phyloP scores from a whole-genome alignment of 352 stramenopile genomes.

The Phytophthora hybrid region DNA sequence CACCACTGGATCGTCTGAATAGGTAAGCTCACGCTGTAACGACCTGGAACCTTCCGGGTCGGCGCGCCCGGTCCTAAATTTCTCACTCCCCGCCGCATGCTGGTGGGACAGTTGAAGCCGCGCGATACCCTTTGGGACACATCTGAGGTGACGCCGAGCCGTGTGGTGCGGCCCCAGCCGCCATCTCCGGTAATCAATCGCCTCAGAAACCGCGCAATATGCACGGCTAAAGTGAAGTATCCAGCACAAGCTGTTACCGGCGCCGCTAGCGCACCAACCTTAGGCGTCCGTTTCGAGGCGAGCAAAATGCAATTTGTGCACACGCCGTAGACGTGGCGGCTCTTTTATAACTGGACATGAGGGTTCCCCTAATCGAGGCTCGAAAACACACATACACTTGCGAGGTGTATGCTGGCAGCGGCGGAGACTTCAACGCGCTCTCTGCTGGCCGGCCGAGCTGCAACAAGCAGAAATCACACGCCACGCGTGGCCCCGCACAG shows the following conservation, averaged over 20 bases:
- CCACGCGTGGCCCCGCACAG: neutral
- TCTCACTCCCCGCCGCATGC: constrained; percentile 28
- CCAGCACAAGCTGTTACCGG: constrained; percentile 12
- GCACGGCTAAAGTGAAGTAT: neutral
- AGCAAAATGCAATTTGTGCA: constrained; percentile 27
- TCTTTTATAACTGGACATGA: constrained; percentile 24
- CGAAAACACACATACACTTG: constrained; percentile 39
- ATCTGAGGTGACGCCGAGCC: neutral
- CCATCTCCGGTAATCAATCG: neutral
- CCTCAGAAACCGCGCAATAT: neutral
- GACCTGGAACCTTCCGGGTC: constrained; percentile 30
- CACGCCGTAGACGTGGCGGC: constrained; percentile 4
- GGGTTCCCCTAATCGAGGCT: constrained; percentile 6
- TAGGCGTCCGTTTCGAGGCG: constrained; percentile 35
- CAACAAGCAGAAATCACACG: neutral
- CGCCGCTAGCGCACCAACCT: constrained; percentile 5
- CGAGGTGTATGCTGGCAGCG: constrained; percentile 24
- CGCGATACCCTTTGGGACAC: neutral
- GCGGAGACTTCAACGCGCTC: constrained; percentile 17
- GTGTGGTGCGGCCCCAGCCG: neutral
- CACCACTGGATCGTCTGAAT: constrained; percentile 18
- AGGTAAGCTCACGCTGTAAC: constrained; percentile 25
- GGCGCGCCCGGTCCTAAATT: constrained; percentile 13
- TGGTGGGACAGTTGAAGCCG: constrained; percentile 28
- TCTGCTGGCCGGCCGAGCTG: constrained; percentile 20